A percentile compares a stretch with the other conserved stretches of the same genome.
phyloP scores from a whole-genome alignment of 768 basidiomycete genomes.

The Tulasnella sp. region DNA sequence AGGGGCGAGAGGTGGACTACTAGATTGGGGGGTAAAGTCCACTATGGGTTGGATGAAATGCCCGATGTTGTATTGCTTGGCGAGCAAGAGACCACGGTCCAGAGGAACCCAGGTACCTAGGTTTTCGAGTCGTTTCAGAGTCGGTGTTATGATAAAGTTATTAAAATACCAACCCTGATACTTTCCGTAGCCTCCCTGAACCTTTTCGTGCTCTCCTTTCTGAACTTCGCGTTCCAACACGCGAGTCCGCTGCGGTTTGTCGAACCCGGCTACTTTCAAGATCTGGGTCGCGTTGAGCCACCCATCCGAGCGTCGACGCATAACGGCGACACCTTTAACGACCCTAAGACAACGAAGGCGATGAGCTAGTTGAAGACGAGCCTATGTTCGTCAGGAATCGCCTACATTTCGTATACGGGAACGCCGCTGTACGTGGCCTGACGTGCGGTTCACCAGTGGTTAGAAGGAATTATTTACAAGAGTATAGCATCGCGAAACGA shows the following conservation, averaged over 20 bases:
- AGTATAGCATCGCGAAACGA: too few relatives aligned
- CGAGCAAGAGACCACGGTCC: constrained; percentile 78
- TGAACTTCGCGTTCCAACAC: constrained; percentile 97
- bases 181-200: constrained; percentile 98
- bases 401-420: constrained; percentile 88
- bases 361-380: constrained; percentile 40
- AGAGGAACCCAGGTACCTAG: constrained; percentile 98
- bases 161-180: constrained; percentile 77
- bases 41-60: constrained; percentile 83
- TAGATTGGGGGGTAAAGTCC: constrained; percentile 81
- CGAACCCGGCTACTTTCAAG: constrained; percentile 97
- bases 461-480: too few relatives aligned
- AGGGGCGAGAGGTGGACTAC: constrained; percentile 88
- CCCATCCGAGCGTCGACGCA: constrained; percentile 92
- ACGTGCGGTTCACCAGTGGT: constrained; percentile 31
- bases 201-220: constrained; percentile 98
- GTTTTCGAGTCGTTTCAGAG: not conserved
- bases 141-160: not conserved
- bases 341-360: constrained; percentile 54
- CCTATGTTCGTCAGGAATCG: constrained; percentile 32
- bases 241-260: constrained; percentile 96
- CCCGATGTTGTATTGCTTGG: constrained; percentile 93
- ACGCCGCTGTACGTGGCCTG: constrained; percentile 92
- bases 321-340: constrained; percentile 94
- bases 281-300: constrained; percentile 99